A percentile compares a stretch with the other conserved stretches of the same genome.
Evolutionary conservation across 164 flowering plant species (phyloP).

Genomic region (Pachysandra terminalis): DNA sequence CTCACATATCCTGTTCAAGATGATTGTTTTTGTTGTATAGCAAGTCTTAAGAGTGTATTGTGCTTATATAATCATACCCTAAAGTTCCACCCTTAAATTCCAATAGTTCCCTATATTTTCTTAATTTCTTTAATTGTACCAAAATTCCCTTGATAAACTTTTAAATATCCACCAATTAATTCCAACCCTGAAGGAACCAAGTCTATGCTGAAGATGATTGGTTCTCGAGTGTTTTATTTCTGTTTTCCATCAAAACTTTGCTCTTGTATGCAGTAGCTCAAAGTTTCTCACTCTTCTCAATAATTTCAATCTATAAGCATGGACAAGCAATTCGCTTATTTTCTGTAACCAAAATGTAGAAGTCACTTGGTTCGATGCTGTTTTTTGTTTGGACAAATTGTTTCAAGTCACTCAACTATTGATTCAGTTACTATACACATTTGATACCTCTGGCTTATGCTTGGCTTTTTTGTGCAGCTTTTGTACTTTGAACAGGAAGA

Average conservation of each 20-base stretch:
- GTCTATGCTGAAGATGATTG: background rate
- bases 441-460: background rate
- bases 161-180: no score
- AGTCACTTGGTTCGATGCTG: background rate
- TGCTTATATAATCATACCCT: no score
- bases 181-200: no score
- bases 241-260: background rate
- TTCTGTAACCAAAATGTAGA: background rate
- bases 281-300: background rate
- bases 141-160: no score
- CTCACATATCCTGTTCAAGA: no score
- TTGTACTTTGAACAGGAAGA: constrained; percentile 90
- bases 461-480: constrained; percentile 54
- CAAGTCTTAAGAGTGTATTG: no score
- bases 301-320: background rate
- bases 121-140: no score
- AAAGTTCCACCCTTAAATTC: no score
- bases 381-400: background rate
- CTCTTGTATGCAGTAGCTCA: background rate
- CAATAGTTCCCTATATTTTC: no score
- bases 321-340: background rate
- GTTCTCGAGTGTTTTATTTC: background rate
- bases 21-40: no score
- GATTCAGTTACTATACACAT: background rate
- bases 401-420: background rate